Evolutionary conservation across 768 basidiomycete species (phyloP).

Genomic region (Kwoniella pini): DNA sequence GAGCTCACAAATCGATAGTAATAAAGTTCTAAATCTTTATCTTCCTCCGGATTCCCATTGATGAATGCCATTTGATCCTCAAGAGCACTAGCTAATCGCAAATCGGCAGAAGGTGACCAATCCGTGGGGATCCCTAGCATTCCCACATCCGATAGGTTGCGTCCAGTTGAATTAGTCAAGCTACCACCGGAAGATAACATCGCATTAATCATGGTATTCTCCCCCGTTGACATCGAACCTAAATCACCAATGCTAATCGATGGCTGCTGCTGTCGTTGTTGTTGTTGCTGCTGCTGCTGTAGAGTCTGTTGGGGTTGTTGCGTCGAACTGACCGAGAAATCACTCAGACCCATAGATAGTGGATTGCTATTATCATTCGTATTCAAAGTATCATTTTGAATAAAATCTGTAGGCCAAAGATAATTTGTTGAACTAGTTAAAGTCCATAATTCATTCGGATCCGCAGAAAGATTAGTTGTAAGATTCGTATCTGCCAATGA

Average conservation of each 20-base stretch:
- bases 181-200: not conserved
- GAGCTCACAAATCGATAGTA: slow-evolving; percentile 53
- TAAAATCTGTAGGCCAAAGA: slow-evolving; percentile 42
- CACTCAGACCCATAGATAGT: not conserved
- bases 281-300: not conserved
- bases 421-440: slow-evolving; percentile 19
- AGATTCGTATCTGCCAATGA: not conserved
- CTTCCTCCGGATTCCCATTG: slow-evolving; percentile 49
- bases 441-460: slow-evolving; percentile 21
- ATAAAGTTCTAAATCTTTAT: slow-evolving; percentile 45
- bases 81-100: slow-evolving; percentile 37
- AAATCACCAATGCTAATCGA: too few species aligned
- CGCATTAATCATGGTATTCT: too few species aligned
- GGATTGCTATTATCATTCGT: not conserved
- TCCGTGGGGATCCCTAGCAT: not conserved
- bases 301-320: not conserved
- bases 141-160: not conserved
- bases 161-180: not conserved
- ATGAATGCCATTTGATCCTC: slow-evolving; percentile 47
- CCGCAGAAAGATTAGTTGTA: not conserved
- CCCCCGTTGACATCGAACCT: too few species aligned
- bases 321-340: not conserved
- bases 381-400: slow-evolving; percentile 7
- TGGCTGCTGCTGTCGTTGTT: not conserved
- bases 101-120: slow-evolving; percentile 30